A percentile compares a stretch with the other conserved stretches of the same genome.
phyloP scores from a whole-genome alignment of 768 basidiomycete genomes.

The Phylloporus rhodoxanthus region DNA sequence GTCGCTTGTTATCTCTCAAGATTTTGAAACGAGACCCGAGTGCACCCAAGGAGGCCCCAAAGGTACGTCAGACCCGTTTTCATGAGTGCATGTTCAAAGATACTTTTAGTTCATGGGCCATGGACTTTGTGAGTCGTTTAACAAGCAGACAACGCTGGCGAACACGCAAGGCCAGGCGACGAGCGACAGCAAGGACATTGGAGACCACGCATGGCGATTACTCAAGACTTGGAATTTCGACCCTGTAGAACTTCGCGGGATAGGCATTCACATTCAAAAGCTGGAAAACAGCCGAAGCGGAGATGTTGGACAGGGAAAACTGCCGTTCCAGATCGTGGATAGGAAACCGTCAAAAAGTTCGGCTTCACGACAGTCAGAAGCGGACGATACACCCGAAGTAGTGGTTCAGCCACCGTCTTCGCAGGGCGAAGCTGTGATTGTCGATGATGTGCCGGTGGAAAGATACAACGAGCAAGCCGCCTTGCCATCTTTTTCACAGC shows the following conservation, averaged over 20 bases:
- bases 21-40: constrained; percentile 81
- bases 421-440: constrained; percentile 21
- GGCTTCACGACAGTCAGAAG: constrained; percentile 1
- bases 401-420: constrained; percentile 32
- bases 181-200: constrained; percentile 65
- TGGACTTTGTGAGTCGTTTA: constrained; percentile 77
- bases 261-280: constrained; percentile 89
- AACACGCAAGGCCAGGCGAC: constrained; percentile 64
- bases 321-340: constrained; percentile 47
- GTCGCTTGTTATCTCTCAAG: constrained; percentile 76
- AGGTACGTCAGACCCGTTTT: constrained; percentile 43
- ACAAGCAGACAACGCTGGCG: constrained; percentile 59
- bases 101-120: constrained; percentile 81
- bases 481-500: constrained; percentile 69
- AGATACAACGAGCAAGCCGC: constrained; percentile 27
- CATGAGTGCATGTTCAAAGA: constrained; percentile 1
- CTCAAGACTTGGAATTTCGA: constrained; percentile 71
- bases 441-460: constrained; percentile 2
- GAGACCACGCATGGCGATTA: constrained; percentile 69
- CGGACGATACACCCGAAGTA: constrained; percentile 12
- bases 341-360: constrained; percentile 1
- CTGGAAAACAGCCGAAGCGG: constrained; percentile 50
- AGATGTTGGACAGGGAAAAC: constrained; percentile 50
- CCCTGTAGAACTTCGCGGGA: constrained; percentile 81
- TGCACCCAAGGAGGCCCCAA: constrained; percentile 86